Conservation (phyloP, 2,329 filamentous ascomycete genomes). For the Trichoderma aggressivum region DNA sequence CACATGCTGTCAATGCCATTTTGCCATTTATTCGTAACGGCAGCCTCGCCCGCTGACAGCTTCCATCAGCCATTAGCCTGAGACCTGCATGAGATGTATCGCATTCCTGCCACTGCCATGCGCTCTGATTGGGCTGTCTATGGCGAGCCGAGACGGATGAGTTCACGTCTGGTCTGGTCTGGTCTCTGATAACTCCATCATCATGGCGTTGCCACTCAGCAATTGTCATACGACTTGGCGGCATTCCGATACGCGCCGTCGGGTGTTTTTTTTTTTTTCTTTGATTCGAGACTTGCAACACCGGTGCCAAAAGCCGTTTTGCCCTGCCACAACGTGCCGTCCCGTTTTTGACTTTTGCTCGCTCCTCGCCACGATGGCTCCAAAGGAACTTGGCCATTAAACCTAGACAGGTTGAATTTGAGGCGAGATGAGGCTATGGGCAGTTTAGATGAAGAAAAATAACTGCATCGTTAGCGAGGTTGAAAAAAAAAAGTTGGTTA, state of each 20-base stretch:
- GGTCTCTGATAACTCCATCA: neutral
- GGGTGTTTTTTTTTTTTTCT: neutral
- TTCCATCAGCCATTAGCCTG: neutral
- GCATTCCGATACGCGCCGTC: neutral
- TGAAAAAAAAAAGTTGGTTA: neutral
- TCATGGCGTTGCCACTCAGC: constrained; percentile 5
- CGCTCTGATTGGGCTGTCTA: neutral
- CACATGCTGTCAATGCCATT: neutral
- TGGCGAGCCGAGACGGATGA: neutral
- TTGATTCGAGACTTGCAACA: neutral
- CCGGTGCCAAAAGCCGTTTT: neutral
- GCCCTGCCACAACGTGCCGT: neutral
- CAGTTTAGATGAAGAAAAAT: no score
- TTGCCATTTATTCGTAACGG: neutral
- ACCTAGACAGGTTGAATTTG: neutral
- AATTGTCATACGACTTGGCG: neutral
- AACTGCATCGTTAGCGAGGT: no score
- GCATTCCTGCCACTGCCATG: neutral
- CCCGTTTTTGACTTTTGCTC: neutral
- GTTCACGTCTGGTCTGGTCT: neutral
- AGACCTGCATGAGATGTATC: neutral
- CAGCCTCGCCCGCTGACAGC: neutral
- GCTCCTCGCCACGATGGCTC: neutral
- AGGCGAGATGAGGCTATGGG: neutral
- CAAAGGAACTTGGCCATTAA: neutral